Percentiles rank a stretch among this genome's conserved stretches.
phyloP scores from a whole-genome alignment of 2,329 filamentous ascomycete species.

The Teratosphaeria viscida region DNA sequence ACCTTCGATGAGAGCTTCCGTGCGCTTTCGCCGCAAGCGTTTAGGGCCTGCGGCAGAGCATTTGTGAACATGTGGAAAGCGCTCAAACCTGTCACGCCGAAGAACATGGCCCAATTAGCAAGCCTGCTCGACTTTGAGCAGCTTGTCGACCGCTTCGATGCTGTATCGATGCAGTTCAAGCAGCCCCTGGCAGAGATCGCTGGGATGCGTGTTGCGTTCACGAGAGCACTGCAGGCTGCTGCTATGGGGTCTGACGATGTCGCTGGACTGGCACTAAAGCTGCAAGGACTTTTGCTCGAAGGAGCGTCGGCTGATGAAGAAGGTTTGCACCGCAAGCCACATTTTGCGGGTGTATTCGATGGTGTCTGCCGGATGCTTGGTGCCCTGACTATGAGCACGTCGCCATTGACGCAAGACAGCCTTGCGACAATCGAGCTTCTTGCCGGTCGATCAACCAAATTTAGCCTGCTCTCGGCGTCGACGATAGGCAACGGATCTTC shows the following conservation, averaged over 20 bases:
- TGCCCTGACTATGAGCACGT: not conserved
- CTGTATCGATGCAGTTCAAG: constrained; percentile 15
- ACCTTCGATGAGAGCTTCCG: not conserved
- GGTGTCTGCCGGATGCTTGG: constrained; percentile 30
- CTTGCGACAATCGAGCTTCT: constrained; percentile 8
- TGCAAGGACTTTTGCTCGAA: constrained; percentile 8
- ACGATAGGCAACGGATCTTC: not conserved
- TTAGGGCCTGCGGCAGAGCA: constrained; percentile 7
- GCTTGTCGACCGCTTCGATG: constrained; percentile 38
- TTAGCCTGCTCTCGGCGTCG: not conserved
- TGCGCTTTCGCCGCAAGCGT: not conserved
- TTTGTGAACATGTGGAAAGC: constrained; percentile 42
- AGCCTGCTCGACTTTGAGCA: constrained; percentile 33
- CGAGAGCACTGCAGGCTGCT: constrained; percentile 12
- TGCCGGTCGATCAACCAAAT: not conserved
- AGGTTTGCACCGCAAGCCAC: not conserved
- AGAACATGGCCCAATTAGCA: constrained; percentile 27
- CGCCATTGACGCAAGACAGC: not conserved
- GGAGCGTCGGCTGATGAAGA: not conserved
- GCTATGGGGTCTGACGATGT: constrained; percentile 7
- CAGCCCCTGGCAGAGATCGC: not conserved
- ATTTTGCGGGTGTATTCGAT: constrained; percentile 31
- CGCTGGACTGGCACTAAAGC: constrained; percentile 8
- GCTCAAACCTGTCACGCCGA: constrained; percentile 52
- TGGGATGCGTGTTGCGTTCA: constrained; percentile 14